Evolutionary conservation across 257 asterid genomes (phyloP).

Genomic region (Solanum sejunctum): DNA sequence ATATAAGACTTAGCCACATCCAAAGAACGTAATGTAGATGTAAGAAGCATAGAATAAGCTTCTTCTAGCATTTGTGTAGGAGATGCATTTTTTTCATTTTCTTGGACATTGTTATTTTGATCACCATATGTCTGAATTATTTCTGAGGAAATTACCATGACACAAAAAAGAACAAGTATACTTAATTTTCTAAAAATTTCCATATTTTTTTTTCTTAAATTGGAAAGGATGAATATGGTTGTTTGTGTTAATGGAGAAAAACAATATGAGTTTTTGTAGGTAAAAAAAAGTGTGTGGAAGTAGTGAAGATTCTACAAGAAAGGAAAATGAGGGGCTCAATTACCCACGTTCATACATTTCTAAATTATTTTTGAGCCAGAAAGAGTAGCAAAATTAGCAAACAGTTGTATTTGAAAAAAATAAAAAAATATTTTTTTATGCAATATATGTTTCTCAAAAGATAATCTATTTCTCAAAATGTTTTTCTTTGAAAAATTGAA

Average conservation of each 20-base stretch:
- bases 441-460: too few species aligned
- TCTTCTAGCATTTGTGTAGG: neutral
- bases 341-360: neutral
- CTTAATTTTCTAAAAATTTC: neutral
- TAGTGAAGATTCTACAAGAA: neutral
- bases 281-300: neutral
- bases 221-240: neutral
- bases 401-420: neutral
- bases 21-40: slow-evolving; percentile 1
- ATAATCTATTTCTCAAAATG: too few species aligned
- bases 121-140: neutral
- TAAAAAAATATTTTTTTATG: too few species aligned
- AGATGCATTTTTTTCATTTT: neutral
- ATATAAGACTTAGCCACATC: slow-evolving; percentile 2
- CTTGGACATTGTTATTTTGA: neutral
- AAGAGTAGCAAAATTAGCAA: neutral
- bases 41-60: neutral
- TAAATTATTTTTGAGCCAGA: neutral
- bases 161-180: neutral
- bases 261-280: neutral
- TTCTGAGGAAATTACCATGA: neutral
- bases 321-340: neutral
- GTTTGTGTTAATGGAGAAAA: neutral
- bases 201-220: neutral
- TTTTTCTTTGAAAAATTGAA: too few species aligned